Percentiles rank a stretch among this genome's conserved stretches.
These are phyloP conservation scores for Plantago elongata DNA, from an alignment of 257 asterid genomes.

Conservation along the genomic window DNA sequence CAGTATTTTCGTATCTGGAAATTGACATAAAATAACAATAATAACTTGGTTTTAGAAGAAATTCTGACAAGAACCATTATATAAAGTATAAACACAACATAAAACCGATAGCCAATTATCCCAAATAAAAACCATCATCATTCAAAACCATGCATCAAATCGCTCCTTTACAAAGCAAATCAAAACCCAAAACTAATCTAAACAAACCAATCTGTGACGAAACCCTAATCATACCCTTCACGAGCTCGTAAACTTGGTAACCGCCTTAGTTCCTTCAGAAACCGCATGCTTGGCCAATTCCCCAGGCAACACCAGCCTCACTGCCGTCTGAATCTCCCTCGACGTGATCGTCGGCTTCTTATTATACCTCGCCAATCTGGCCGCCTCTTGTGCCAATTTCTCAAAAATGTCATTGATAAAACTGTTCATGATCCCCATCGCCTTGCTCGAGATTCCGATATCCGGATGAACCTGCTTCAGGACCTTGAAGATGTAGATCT, in stretches of 20 bases:
- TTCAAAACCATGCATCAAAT: neutral
- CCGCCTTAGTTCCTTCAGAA: conserved; percentile 9
- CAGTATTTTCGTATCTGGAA: no score
- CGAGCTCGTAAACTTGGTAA: conserved; percentile 6
- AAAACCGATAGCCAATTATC: no score
- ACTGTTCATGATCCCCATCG: conserved; percentile 7
- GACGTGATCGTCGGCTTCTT: conserved; percentile 5
- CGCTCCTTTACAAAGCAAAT: neutral
- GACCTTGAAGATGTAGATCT: conserved; percentile 6
- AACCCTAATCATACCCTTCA: neutral
- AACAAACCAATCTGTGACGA: neutral
- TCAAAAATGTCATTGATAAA: conserved; percentile 5
- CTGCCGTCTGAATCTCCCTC: conserved; percentile 3
- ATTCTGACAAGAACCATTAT: no score
- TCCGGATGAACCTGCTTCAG: neutral
- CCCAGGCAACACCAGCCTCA: conserved; percentile 1
- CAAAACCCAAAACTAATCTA: neutral
- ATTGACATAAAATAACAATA: no score
- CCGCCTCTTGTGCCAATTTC: conserved; percentile 1
- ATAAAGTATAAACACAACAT: no score
- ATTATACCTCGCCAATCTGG: conserved; percentile 2
- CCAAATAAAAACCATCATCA: no score
- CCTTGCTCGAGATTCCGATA: conserved; percentile 10
- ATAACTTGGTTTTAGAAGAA: no score
- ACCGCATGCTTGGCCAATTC: conserved; percentile 8